Evolutionary conservation across 2,329 filamentous ascomycete genomes (phyloP).

Genomic region (Neopestalotiopsis sp.): DNA sequence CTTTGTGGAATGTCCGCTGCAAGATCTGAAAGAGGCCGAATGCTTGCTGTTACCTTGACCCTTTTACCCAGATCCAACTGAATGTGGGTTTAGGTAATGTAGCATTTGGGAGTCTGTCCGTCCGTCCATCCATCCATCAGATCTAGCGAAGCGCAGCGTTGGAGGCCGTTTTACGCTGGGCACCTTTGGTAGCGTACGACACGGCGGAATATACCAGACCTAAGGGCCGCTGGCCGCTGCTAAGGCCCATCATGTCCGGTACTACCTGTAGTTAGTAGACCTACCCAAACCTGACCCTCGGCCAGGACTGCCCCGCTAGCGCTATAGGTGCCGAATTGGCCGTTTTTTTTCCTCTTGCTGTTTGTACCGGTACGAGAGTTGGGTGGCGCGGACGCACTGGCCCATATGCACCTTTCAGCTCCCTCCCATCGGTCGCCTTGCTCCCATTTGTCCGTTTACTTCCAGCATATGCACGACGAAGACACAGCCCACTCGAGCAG

Average conservation of each 20-base stretch:
- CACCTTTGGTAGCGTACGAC: neutral
- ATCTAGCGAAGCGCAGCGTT: neutral
- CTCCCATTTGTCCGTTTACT: constrained; percentile 34
- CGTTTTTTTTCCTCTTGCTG: no score
- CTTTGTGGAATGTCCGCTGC: constrained; percentile 1
- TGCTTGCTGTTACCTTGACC: neutral
- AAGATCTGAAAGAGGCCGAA: neutral
- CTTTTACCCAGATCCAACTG: neutral
- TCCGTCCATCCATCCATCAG: no score
- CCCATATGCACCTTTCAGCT: constrained; percentile 38
- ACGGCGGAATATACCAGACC: no score
- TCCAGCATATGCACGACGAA: constrained; percentile 34
- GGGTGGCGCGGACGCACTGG: constrained; percentile 26
- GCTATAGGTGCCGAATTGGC: neutral
- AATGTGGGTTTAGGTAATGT: neutral
- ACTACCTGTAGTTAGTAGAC: neutral
- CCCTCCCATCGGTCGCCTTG: constrained; percentile 27
- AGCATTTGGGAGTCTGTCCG: neutral
- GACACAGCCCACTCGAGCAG: constrained; percentile 35
- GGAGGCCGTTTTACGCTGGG: neutral
- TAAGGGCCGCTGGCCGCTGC: neutral
- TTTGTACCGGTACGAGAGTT: constrained; percentile 26
- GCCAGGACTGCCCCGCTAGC: neutral
- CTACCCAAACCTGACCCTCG: neutral
- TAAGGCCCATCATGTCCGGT: no score